These are phyloP conservation scores for Oenanthe sinensis DNA, from an alignment of 129 eudicot species.

Conservation along the genomic window DNA sequence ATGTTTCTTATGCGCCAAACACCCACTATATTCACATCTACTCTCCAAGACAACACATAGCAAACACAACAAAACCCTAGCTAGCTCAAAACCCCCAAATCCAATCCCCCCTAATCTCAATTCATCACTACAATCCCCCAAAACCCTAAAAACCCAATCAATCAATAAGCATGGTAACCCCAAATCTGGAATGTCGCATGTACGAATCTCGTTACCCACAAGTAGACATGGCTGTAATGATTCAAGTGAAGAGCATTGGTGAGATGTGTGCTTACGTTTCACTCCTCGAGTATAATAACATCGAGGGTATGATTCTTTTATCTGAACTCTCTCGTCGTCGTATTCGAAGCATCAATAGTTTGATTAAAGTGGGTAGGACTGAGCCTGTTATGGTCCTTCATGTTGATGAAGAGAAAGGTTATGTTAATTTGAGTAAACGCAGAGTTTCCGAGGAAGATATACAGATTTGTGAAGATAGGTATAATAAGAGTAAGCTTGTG, in stretches of 20 bases:
- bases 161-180: slow-evolving; percentile 45
- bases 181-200: slow-evolving; percentile 88
- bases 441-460: slow-evolving; percentile 92
- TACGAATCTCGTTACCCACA: slow-evolving; percentile 81
- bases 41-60: too few species aligned
- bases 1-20: too few species aligned
- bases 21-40: too few species aligned
- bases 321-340: slow-evolving; percentile 96
- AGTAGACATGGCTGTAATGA: slow-evolving; percentile 89
- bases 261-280: slow-evolving; percentile 93
- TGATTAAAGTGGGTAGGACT: slow-evolving; percentile 82
- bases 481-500: slow-evolving; percentile 84
- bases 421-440: slow-evolving; percentile 83
- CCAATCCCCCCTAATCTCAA: too few species aligned
- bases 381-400: slow-evolving; percentile 95
- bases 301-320: slow-evolving; percentile 80
- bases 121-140: too few species aligned
- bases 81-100: background rate
- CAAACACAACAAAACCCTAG: slow-evolving; percentile 28
- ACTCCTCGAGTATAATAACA: slow-evolving; percentile 85
- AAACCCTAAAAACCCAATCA: too few species aligned
- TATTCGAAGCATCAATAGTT: slow-evolving; percentile 78
- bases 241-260: slow-evolving; percentile 83
- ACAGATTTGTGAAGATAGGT: slow-evolving; percentile 78
- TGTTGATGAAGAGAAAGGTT: slow-evolving; percentile 82